Base-by-base conservation (phyloP, 2,329 filamentous ascomycete species). In the Dichotomopilus funicola region DNA sequence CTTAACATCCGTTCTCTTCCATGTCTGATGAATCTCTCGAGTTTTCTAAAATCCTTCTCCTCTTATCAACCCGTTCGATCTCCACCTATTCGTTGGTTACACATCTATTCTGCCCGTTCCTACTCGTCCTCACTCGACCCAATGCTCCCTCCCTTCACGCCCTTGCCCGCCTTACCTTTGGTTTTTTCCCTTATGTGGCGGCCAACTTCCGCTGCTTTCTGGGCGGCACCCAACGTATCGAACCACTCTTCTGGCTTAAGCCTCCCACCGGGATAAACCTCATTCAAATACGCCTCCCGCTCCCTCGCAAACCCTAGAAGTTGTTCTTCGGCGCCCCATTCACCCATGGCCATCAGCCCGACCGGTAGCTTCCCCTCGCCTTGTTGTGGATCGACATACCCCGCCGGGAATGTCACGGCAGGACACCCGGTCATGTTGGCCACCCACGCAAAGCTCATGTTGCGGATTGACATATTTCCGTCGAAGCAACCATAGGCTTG, bases 391-490 rank as follows among this genome's bases (percentile, higher is more conserved):
- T 81, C 73, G 3, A 75, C 78, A 71, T 91, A 95, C 0, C 89
- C 91, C 9, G 88, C 83, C 0, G 91, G 90, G 38, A 83, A 83
- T 46, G 77, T 83, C 10, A 95, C 80, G 1, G 88, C 83, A 0
- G 91, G 91, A 49, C 85, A 85, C 0, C 91, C 91, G 0, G 78
- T 82, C 63, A 90, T 85, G 70, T 96, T 96, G 6, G 91, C 87
- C 38, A 95, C 71, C 80, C 88, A 95, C 12, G 88, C 84, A 71
- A 89, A 96, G 69, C 86, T 82, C 89, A 96, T 95, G 66, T 82
- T 88, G 33, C 80, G 76, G n/a, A 95, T 74, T 12, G 82, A 85
- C 58, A 73, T 76, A 67, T 94, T 90, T 0, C 79, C 85, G 68
- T 96, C 87, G 40, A 79, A 85, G 62, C 89, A 75, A 2, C 91